Percentiles rank a stretch among this genome's conserved stretches.
These are phyloP conservation scores for Colletotrichum ledebouriae DNA, from an alignment of 2,329 filamentous ascomycete genomes.

Conservation along the genomic window DNA sequence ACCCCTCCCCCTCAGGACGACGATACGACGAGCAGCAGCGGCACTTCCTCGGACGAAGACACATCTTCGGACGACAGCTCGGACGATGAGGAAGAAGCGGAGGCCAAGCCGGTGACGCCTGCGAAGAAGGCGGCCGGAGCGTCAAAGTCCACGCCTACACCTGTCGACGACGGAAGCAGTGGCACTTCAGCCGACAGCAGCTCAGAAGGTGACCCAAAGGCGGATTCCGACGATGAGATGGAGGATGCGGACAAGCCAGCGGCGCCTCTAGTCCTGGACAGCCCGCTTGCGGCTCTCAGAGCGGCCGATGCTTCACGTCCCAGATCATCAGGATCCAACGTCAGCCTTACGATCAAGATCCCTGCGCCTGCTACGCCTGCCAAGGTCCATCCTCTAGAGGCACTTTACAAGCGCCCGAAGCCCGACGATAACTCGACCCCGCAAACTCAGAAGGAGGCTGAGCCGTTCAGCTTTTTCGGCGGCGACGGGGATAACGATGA, in stretches of 20 bases:
- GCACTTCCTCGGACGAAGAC: slow-evolving; percentile 51
- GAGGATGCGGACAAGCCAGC: slow-evolving; percentile 39
- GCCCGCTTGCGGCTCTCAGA: slow-evolving; percentile 41
- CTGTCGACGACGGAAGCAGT: slow-evolving; percentile 46
- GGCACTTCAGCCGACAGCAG: slow-evolving; percentile 44
- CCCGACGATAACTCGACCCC: slow-evolving; percentile 53
- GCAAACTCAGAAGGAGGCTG: slow-evolving; percentile 12
- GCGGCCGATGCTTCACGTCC: slow-evolving; percentile 56
- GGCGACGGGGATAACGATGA: slow-evolving; percentile 63
- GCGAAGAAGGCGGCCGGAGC: slow-evolving; percentile 21
- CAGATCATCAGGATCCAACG: slow-evolving; percentile 64
- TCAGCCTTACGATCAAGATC: slow-evolving; percentile 68
- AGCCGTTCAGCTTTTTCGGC: slow-evolving; percentile 77
- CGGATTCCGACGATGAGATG: slow-evolving; percentile 46
- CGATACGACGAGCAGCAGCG: slow-evolving; percentile 56
- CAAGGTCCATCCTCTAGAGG: slow-evolving; percentile 87
- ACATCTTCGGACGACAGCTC: slow-evolving; percentile 51
- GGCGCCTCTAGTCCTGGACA: neutral
- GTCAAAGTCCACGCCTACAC: slow-evolving; percentile 39
- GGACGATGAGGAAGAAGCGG: slow-evolving; percentile 46
- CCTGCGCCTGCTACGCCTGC: slow-evolving; percentile 61
- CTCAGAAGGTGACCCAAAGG: slow-evolving; percentile 32
- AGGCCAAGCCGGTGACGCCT: slow-evolving; percentile 32
- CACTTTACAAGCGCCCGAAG: slow-evolving; percentile 84
- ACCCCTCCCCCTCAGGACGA: slow-evolving; percentile 46